Evolutionary conservation across 441 rosid genomes (phyloP), one percentile per base, ranked within the genome.

Genomic region (Erodium texanum): DNA sequence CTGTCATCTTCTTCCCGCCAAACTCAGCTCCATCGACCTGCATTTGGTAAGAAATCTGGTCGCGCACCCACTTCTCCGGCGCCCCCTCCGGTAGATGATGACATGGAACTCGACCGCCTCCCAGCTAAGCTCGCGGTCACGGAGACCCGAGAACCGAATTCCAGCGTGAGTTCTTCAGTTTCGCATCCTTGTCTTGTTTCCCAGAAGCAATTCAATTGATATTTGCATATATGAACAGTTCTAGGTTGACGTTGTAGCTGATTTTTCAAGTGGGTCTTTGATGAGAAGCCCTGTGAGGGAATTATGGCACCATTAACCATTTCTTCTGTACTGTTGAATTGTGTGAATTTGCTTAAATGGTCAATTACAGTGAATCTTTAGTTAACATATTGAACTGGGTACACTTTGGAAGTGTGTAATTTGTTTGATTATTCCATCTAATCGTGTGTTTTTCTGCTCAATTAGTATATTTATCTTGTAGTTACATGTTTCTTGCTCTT

Each of bases 61-160:
- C 71, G 69, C 12, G 41, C 80, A n/a, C 61, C 76, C 10, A 78
- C 81, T 63, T 67, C 80, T 45, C 71, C 66, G 0, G 84, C 71
- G 14, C 24, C 79, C 14, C 29, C 29, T 27, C 29, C 29, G 29
- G 2, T 27, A 27, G 1, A 1, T 27, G 87, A 78, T 63, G 77
- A 68, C 43, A 12, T 45, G 54, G n/a, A 14, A 15, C 54, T 45
- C 54, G 96, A 90, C 68, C 71, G 69, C 74, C 96, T 92, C 68
- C 96, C 93, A 1, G 98, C 97, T 64, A 86, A 85, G 11, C 75
- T 93, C 62, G 72, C 56, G 62, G 87, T 90, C 70, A 79, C 77
- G 0, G 96, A 87, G 84, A 82, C 80, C 62, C 70, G 48, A 66
- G 86, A 82, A 71, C 82, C 94, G 70, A 82, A 89, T 76, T 86